Evolutionary conservation across 208 protist species (phyloP).

Genomic region (Leishmania major): DNA sequence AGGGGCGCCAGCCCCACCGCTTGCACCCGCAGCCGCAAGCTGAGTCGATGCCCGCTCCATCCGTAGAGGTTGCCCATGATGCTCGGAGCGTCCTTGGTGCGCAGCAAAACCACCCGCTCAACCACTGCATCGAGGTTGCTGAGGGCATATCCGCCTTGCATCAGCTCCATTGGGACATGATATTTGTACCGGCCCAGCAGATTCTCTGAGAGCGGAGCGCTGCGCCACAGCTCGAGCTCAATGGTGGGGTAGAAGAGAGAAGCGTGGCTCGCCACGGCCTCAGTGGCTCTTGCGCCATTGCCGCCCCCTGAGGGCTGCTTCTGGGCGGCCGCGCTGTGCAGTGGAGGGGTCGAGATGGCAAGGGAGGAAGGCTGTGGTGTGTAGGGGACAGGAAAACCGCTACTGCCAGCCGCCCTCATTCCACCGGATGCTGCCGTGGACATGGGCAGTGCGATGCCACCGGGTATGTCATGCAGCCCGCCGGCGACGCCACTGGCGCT

Average conservation of each 20-base stretch:
- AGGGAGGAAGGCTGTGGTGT: not conserved
- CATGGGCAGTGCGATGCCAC: constrained; percentile 7
- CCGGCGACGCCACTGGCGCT: not conserved
- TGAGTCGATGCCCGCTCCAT: constrained; percentile 32
- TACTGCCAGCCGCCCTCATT: not conserved
- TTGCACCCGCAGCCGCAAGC: constrained; percentile 35
- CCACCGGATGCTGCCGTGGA: not conserved
- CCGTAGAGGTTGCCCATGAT: constrained; percentile 31
- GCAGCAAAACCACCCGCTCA: constrained; percentile 23
- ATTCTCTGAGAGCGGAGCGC: constrained; percentile 36
- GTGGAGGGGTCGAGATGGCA: not conserved
- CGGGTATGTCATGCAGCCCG: not conserved
- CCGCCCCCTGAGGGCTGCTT: not conserved
- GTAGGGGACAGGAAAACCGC: not conserved
- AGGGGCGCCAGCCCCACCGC: constrained; percentile 22
- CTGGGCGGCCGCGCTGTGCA: not conserved
- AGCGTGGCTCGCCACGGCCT: not conserved
- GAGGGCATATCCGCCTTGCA: constrained; percentile 17
- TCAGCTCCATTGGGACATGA: constrained; percentile 38
- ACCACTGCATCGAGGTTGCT: constrained; percentile 16
- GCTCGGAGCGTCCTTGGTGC: constrained; percentile 17
- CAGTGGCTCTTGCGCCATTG: not conserved
- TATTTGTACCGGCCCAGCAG: constrained; percentile 48
- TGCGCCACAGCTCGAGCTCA: constrained; percentile 65
- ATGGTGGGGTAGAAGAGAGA: constrained; percentile 32